phyloP scores from a whole-genome alignment of 1,284 basidiomycete genomes.

The Moesziomyces globuligerus region DNA sequence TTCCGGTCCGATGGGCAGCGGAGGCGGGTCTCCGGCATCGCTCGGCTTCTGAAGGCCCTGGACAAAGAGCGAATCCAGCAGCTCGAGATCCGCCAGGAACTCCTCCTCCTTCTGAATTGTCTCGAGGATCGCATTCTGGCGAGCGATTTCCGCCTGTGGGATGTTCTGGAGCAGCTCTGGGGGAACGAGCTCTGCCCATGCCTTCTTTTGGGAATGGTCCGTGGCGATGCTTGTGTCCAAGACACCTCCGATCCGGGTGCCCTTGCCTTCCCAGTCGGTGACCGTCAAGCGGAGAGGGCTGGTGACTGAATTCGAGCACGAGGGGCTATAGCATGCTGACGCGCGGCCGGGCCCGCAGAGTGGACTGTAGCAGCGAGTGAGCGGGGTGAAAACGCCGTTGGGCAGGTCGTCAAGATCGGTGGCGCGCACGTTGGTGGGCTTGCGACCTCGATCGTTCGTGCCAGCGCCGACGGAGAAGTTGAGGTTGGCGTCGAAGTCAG shows the following conservation, averaged over 20 bases:
- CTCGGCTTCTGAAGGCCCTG: slow-evolving; percentile 50
- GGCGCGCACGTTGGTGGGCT: slow-evolving; percentile 57
- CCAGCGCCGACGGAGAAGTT: slow-evolving; percentile 23
- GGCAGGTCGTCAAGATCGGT: slow-evolving; percentile 80
- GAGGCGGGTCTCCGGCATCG: slow-evolving; percentile 54
- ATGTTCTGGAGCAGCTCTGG: slow-evolving; percentile 76
- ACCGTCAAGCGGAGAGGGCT: slow-evolving; percentile 27
- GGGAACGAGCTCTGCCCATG: slow-evolving; percentile 81
- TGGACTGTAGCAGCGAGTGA: slow-evolving; percentile 97
- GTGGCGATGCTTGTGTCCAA: slow-evolving; percentile 12
- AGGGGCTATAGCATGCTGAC: slow-evolving; percentile 47
- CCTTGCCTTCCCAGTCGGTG: slow-evolving; percentile 10
- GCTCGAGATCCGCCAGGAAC: slow-evolving; percentile 87
- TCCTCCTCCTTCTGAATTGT: slow-evolving; percentile 89
- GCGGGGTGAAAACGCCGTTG: slow-evolving; percentile 91
- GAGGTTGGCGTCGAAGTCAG: slow-evolving; percentile 27
- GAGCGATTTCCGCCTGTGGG: slow-evolving; percentile 79
- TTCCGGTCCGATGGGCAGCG: slow-evolving; percentile 53
- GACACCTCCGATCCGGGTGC: slow-evolving; percentile 8
- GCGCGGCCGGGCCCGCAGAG: slow-evolving; percentile 76
- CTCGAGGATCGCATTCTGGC: slow-evolving; percentile 91
- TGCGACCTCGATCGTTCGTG: slow-evolving; percentile 8
- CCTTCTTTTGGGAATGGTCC: slow-evolving; percentile 68
- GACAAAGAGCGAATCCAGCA: slow-evolving; percentile 73
- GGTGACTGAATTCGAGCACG: slow-evolving; percentile 48